phyloP scores from a whole-genome alignment of 306 rosid species.

The Lathyrus tuberosus region DNA sequence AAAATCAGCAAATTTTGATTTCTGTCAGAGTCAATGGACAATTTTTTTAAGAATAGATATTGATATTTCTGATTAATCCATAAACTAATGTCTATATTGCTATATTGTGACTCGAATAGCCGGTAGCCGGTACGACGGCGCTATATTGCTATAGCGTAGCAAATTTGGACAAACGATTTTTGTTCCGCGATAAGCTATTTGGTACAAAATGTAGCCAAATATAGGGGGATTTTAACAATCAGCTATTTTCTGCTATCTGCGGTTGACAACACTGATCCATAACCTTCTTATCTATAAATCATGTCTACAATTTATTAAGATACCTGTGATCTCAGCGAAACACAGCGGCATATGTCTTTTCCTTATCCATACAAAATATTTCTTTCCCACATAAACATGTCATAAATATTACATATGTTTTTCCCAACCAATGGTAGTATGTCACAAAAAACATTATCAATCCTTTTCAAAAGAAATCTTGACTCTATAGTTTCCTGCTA shows the following conservation, averaged over 20 bases:
- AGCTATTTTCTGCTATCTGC: too few species aligned
- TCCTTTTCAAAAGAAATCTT: slow-evolving; percentile 6
- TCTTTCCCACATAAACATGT: neutral
- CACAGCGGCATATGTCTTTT: neutral
- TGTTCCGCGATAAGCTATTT: too few species aligned
- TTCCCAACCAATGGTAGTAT: neutral
- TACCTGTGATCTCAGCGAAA: slow-evolving; percentile 1
- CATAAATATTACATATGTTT: neutral
- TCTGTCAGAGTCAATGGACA: neutral
- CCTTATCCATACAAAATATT: neutral
- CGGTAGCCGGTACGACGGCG: too few species aligned
- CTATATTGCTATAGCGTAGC: too few species aligned
- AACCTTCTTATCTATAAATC: slow-evolving; percentile 3
- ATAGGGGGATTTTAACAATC: too few species aligned
- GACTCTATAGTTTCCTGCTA: neutral
- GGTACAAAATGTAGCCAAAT: too few species aligned
- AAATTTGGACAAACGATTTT: too few species aligned
- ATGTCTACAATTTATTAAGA: neutral
- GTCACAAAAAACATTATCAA: neutral
- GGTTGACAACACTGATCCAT: neutral
- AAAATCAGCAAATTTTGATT: neutral
- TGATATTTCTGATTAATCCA: neutral
- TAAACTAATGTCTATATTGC: neutral
- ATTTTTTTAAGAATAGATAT: too few species aligned
- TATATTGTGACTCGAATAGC: too few species aligned